These are phyloP conservation scores for Pestalotiopsis sp. DNA, from an alignment of 2,329 filamentous ascomycete genomes.

Conservation along the genomic window DNA sequence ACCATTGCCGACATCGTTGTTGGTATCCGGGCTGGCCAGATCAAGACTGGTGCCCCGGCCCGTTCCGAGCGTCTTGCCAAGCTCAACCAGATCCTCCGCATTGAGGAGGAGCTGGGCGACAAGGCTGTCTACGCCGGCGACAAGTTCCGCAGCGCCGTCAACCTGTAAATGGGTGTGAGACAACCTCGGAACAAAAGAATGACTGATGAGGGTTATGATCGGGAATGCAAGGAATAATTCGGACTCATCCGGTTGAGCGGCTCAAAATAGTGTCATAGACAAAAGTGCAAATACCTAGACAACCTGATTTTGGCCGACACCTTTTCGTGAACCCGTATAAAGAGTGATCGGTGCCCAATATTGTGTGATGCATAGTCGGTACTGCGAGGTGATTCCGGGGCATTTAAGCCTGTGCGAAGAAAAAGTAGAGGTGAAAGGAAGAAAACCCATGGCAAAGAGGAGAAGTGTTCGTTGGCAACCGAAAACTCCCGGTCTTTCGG, in stretches of 20 bases:
- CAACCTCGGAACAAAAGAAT: slow-evolving; percentile 13
- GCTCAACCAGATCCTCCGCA: slow-evolving; percentile 99
- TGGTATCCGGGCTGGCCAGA: slow-evolving; percentile 94
- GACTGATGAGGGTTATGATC: slow-evolving; percentile 17
- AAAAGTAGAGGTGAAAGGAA: not conserved
- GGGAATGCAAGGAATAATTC: slow-evolving; percentile 17
- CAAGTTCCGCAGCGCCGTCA: slow-evolving; percentile 90
- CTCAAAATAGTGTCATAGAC: slow-evolving; percentile 18
- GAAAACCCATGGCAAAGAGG: slow-evolving; percentile 3
- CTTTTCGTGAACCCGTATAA: not conserved
- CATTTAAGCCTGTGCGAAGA: not conserved
- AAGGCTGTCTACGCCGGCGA: slow-evolving; percentile 89
- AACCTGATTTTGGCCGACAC: not conserved
- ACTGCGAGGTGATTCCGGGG: not conserved
- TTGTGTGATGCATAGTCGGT: not conserved
- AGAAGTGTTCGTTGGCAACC: slow-evolving; percentile 1
- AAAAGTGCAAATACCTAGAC: slow-evolving; percentile 17
- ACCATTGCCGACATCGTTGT: slow-evolving; percentile 98
- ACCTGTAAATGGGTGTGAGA: slow-evolving; percentile 64
- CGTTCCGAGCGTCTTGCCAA: slow-evolving; percentile 98
- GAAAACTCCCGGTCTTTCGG: slow-evolving; percentile 4
- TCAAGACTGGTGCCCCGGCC: slow-evolving; percentile 97
- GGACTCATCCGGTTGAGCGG: slow-evolving; percentile 14
- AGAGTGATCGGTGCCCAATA: slow-evolving; percentile 1
- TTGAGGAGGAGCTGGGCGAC: slow-evolving; percentile 96